Base-by-base conservation (phyloP, 1,139 yeast genomes). In the Pneumocystis wakefieldiae region DNA sequence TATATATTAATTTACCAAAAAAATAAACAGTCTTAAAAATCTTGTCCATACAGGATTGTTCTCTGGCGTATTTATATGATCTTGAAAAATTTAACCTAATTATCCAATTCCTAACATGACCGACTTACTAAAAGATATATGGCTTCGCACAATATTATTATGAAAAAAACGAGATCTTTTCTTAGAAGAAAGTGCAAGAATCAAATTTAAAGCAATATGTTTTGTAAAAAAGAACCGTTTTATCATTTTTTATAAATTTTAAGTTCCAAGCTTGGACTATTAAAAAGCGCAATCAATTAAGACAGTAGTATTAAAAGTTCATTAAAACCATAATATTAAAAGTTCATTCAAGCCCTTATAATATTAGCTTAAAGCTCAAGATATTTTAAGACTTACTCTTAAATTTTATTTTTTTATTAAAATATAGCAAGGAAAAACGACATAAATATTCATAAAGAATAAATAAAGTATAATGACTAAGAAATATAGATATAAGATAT, bases 41-140 rank as follows among this genome's bases (percentile, higher is more conserved):
- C 32, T 24, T 12, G 14, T 12, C 24, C 32, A 6, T 48, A 48
- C 76, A 61, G 83, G 83, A 74, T 86, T 86, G 78, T 88, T 88
- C 62, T 79, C 80, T 63, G 81, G 78, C 57, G 85, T 79, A 71
- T 88, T 83, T 74, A 95, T 81, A 76, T 88, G 96, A 10, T 17
- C 59, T 32, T 32, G 17, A 6, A 41, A 39, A 60, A 29, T 60
- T 48, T 2, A 48, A 48, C 24, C 28, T 12, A 6, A 48, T 14
- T 17, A 41, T 48, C 14, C 10, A 24, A 19, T 24, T 48, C 28
- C 28, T 3, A 4, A 24, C 53, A 17, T 17, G 17, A 24, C 6
- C 8, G 10, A 48, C 28, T 48, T 48, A 48, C 55, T 12, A 48
- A 24, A 48, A 48, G 32, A 24, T 15, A 3, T 19, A 24, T 6